Evolutionary conservation across 257 asterid genomes (phyloP).

Genomic region (Primulina eburnea): DNA sequence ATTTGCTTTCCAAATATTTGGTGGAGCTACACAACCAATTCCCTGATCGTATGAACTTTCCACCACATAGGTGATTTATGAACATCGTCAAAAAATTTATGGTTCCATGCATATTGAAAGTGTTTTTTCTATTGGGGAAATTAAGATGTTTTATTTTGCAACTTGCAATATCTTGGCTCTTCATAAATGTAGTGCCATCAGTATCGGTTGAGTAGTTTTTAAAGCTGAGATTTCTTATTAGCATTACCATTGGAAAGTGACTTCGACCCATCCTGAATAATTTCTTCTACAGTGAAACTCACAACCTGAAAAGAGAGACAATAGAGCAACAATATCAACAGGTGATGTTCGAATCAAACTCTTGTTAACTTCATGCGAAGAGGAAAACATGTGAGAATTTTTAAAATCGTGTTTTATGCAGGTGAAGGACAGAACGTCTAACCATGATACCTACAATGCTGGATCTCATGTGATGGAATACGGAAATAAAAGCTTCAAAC

Average conservation of each 20-base stretch:
- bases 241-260: neutral
- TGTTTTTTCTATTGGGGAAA: neutral
- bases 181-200: neutral
- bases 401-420: constrained; percentile 22
- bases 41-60: neutral
- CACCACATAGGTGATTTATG: neutral
- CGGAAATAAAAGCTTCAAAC: constrained; percentile 60
- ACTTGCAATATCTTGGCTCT: neutral
- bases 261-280: neutral
- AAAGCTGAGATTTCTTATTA: neutral
- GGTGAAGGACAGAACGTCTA: constrained; percentile 86
- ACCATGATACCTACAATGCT: constrained; percentile 42
- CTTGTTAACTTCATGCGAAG: neutral
- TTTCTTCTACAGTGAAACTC: constrained; percentile 56
- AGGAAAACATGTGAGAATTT: neutral
- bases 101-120: neutral
- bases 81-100: neutral
- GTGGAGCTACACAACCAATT: neutral
- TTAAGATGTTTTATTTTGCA: too few species aligned
- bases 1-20: neutral
- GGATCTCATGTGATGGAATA: constrained; percentile 98
- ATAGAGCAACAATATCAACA: constrained; percentile 60
- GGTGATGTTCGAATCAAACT: constrained; percentile 32
- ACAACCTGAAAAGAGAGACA: constrained; percentile 72
- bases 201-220: neutral